A percentile compares a stretch with the other conserved stretches of the same genome.
phyloP scores from a whole-genome alignment of 2,329 filamentous ascomycete genomes.

The Verruconis gallopava region DNA sequence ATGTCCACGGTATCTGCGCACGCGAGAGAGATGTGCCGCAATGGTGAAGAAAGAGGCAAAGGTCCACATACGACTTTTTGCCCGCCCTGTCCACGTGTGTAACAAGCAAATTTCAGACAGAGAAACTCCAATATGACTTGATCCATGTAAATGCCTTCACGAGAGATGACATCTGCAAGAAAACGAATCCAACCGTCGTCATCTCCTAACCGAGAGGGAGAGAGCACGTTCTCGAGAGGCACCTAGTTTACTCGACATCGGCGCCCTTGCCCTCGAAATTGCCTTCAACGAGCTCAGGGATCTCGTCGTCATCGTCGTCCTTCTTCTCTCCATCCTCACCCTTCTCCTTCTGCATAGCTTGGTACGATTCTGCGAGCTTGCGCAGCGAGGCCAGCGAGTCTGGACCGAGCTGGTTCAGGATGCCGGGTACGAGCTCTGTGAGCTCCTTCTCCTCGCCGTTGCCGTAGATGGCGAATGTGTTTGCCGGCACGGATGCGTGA shows the following conservation, averaged over 20 bases:
- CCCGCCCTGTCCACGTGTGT: too few species aligned
- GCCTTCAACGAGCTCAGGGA: conserved; percentile 90
- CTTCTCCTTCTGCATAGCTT: conserved; percentile 94
- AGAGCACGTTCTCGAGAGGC: background rate
- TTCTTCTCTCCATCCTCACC: conserved; percentile 62
- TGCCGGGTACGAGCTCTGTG: conserved; percentile 96
- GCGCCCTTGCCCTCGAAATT: conserved; percentile 80
- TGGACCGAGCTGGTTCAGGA: conserved; percentile 98
- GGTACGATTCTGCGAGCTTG: conserved; percentile 98
- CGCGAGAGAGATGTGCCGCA: too few species aligned
- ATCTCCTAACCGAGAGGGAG: background rate
- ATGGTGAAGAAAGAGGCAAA: too few species aligned
- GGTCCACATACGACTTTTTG: too few species aligned
- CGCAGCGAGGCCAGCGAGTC: conserved; percentile 95
- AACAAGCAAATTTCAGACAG: too few species aligned
- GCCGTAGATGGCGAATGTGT: conserved; percentile 99
- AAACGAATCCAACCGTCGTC: background rate
- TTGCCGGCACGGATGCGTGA: conserved; percentile 90
- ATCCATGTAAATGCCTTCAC: conserved; percentile 1
- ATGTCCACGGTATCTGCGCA: too few species aligned
- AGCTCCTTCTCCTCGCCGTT: conserved; percentile 99
- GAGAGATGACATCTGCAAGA: background rate
- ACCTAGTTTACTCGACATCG: conserved; percentile 61
- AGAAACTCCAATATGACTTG: too few species aligned
- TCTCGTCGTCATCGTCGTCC: conserved; percentile 63